Base-by-base conservation (phyloP, 768 basidiomycete genomes). In the Myochromella boudieri region DNA sequence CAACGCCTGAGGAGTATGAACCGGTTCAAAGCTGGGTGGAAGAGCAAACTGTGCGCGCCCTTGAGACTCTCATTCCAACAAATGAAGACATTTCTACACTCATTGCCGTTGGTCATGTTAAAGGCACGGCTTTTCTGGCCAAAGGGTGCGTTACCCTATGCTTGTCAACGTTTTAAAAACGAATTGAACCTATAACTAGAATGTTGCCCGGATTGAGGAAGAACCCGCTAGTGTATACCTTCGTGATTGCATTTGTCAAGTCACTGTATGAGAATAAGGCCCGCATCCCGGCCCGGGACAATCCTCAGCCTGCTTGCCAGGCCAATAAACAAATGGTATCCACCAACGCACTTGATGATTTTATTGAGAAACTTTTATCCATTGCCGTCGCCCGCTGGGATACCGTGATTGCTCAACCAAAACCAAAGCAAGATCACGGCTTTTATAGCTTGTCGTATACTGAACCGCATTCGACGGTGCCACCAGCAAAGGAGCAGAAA, bases 231-330 rank as follows among this genome's bases (percentile, higher is more conserved):
- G 55, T 44, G 15, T 67, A 57, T 37, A 12, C 37, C 1, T 64
- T 67, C 44, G 57, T 53, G 34, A 42, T 62, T 8, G 53, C 60
- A 0, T 56, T 69, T 25, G 31, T 60, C 22, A 59, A 59, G 27
- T 39, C 59, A 14, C 42, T 67, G 15, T 47, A 53, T 14, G 51
- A 56, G 21, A 29, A 59, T 42, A 49, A 46, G 34, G 32, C 48
- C 12, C 18, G 10, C 9, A 29, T 59, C 20, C 36, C 54, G 6
- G 54, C 49, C 11, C 41, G 32, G 4, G 32, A 45, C 1, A 29
- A 39, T 21, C 25, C 41, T 29, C 32, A 37, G n/a, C 33, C 40
- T 12, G 6, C 33, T 20, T 21, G 49, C 11, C 24, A 22, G 6
- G 22, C 27, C 2, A 38, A 36, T n/a, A n/a, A 26, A 18, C 6